Conservation (phyloP, 768 basidiomycete genomes). For the Amanita jacksonii region DNA sequence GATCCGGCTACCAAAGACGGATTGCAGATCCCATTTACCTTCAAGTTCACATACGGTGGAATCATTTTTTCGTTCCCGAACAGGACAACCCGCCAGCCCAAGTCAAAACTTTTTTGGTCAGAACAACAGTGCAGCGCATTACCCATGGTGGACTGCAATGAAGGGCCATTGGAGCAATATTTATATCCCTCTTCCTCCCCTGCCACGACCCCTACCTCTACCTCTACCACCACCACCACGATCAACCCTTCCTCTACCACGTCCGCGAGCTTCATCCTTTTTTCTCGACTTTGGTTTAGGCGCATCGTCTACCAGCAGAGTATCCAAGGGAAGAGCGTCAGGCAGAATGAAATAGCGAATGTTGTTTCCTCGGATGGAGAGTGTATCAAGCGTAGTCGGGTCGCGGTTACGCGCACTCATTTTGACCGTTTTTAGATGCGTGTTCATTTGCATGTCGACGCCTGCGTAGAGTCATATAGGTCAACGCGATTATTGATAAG, state of each 20-base stretch:
- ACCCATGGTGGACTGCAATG: too few species aligned
- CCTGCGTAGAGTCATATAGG: constrained; percentile 35
- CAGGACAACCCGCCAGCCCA: too few species aligned
- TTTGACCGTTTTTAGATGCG: constrained; percentile 95
- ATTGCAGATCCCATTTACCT: too few species aligned
- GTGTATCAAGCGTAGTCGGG: constrained; percentile 74
- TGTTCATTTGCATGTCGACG: constrained; percentile 99
- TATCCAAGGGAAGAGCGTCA: constrained; percentile 92
- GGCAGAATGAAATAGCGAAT: constrained; percentile 97
- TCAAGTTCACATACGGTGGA: too few species aligned
- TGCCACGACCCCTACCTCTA: constrained; percentile 30
- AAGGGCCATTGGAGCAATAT: too few species aligned
- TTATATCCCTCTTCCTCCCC: constrained; percentile 4
- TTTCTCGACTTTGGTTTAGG: constrained; percentile 91
- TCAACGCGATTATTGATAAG: not conserved
- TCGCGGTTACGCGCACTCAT: constrained; percentile 90
- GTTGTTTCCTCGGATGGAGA: constrained; percentile 95
- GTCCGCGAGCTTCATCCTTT: constrained; percentile 74
- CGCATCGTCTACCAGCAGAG: constrained; percentile 93
- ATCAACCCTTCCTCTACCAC: constrained; percentile 43
- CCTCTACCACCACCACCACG: constrained; percentile 33
- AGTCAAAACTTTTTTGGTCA: too few species aligned
- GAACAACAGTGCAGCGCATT: too few species aligned
- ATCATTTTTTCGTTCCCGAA: too few species aligned
- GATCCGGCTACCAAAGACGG: too few species aligned